Conservation (phyloP, 768 basidiomycete genomes). For the Leccinellum albellum region DNA sequence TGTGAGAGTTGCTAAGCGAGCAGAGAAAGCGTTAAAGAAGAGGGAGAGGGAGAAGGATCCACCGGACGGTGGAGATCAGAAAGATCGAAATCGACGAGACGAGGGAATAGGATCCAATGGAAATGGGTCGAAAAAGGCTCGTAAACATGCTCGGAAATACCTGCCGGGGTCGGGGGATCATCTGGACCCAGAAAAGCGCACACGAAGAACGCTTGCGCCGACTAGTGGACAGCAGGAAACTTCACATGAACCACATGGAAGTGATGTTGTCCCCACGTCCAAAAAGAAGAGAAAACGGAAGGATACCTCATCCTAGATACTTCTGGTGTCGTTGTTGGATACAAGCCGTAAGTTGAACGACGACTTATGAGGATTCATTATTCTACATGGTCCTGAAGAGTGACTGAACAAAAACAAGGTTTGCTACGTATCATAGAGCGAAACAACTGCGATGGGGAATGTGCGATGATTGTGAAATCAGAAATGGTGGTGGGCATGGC, state of each 20-base stretch:
- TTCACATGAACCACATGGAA: neutral
- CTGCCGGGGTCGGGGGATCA: conserved; percentile 5
- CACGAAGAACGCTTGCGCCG: neutral
- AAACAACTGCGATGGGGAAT: conserved; percentile 11
- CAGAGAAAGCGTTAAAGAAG: neutral
- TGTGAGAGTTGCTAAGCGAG: conserved; percentile 14
- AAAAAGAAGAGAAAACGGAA: conserved; percentile 24
- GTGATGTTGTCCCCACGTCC: neutral
- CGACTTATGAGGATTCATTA: conserved; percentile 14
- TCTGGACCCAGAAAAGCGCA: neutral
- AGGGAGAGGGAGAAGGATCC: neutral
- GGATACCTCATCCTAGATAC: conserved; percentile 12
- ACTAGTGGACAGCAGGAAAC: conserved; percentile 5
- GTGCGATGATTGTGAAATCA: neutral
- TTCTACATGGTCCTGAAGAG: conserved; percentile 26
- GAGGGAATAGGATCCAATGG: neutral
- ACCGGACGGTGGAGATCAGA: neutral
- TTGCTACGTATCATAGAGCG: conserved; percentile 6
- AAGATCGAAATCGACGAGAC: neutral
- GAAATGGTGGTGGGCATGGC: conserved; percentile 1
- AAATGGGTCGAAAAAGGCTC: conserved; percentile 5
- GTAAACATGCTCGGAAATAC: conserved; percentile 6
- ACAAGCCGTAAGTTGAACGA: conserved; percentile 6
- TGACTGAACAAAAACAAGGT: conserved; percentile 11
- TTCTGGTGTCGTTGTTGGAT: neutral